Evolutionary conservation across 495 filamentous ascomycete species (phyloP), one percentile per base, ranked within the genome.

Genomic region (Annulohypoxylon moriforme): DNA sequence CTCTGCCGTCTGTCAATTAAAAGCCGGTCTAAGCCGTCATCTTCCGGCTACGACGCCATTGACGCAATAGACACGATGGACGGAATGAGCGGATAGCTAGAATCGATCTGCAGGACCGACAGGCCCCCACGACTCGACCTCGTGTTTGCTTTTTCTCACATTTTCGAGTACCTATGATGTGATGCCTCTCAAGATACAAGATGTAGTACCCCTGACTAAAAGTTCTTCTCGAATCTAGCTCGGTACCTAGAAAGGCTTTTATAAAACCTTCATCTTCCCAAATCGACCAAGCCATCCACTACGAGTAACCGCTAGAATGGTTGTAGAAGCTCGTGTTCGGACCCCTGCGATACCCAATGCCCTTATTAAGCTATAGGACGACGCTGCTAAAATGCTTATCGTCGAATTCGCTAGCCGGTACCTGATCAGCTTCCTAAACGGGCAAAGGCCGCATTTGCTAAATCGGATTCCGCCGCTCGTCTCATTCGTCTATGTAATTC

Each of bases 351-450:
- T 7, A 18, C 16, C 16, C 40, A 44, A 44, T 44, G n/a, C 9
- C 40, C 16, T 7, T 5, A 20, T 44, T 44, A n/a, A 44, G 40
- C 40, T 18, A 44, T 44, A 1, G 40, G n/a, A 18, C 4, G 36
- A 40, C 36, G 4, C 4, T 40, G 36, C 36, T 40, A 40, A 44
- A 44, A 14, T 40, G 27, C 56, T 67, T 67, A 67, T 67, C 64
- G 25, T 24, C 0, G 22, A 27, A 22, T 22, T 31, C 47, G 44
- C 42, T 29, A 47, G 29, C 42, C 42, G 62, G 64, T 67, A 34
- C 64, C 59, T 67, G 69, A 16, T 2, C 7, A 72, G 64, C 69
- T 72, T 52, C 69, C 69, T 64, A 68, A 72, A 64, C 4, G 25
- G 64, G 69, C 36, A 68, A 64, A 16, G 4, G 24, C 29, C 20